Evolutionary conservation across 1,284 basidiomycete genomes (phyloP).

Genomic region (Chalciporus sp.): DNA sequence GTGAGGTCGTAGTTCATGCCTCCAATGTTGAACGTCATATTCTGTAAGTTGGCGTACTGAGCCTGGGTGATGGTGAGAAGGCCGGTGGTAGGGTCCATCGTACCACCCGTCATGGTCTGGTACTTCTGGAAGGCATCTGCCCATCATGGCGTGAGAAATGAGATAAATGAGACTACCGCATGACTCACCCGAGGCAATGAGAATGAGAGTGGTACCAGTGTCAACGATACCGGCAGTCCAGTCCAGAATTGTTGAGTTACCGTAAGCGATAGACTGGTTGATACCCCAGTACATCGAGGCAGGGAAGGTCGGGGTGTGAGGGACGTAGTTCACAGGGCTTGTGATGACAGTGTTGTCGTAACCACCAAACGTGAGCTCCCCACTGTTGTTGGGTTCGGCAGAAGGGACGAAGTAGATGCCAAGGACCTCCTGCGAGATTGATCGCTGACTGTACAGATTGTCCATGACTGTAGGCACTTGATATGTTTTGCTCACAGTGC

Average conservation of each 20-base stretch:
- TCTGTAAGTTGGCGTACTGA: constrained; percentile 42
- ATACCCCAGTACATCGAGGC: constrained; percentile 55
- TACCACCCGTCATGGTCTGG: constrained; percentile 24
- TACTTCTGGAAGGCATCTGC: constrained; percentile 3
- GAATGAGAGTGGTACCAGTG: constrained; percentile 51
- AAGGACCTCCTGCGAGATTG: constrained; percentile 44
- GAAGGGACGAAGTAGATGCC: constrained; percentile 54
- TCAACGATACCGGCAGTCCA: constrained; percentile 53
- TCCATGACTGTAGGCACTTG: constrained; percentile 41
- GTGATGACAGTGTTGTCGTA: constrained; percentile 47
- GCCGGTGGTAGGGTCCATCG: constrained; percentile 45
- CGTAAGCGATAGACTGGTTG: constrained; percentile 50
- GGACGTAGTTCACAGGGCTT: constrained; percentile 47
- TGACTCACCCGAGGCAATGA: constrained; percentile 38
- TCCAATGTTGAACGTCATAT: constrained; percentile 44
- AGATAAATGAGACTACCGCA: not conserved
- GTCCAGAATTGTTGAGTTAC: constrained; percentile 38
- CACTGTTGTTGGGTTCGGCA: constrained; percentile 36
- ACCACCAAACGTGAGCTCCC: constrained; percentile 51
- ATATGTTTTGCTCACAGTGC: constrained; percentile 30
- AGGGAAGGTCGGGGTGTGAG: constrained; percentile 50
- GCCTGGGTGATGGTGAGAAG: constrained; percentile 41
- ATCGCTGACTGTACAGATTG: constrained; percentile 43
- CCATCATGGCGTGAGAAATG: not conserved
- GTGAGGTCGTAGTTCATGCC: constrained; percentile 40